These are phyloP conservation scores for Rhododendron williamsianum DNA, from an alignment of 148 eudicot genomes.

Conservation along the genomic window DNA sequence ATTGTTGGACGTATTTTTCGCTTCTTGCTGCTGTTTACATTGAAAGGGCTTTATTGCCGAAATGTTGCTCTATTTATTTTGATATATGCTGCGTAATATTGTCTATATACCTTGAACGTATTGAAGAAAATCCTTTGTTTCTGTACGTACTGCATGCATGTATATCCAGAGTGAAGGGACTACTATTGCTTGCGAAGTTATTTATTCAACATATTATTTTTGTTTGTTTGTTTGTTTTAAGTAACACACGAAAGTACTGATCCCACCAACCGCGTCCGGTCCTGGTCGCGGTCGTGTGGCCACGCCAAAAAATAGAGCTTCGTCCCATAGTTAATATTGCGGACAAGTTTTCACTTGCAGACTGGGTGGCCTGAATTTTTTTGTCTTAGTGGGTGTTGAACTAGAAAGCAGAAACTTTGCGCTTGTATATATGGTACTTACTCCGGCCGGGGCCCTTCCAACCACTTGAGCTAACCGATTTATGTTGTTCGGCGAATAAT, in stretches of 20 bases:
- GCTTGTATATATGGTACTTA: neutral
- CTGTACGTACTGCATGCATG: too few species aligned
- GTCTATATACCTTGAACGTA: neutral
- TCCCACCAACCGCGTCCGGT: neutral
- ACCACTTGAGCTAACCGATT: neutral
- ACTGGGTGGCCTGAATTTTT: neutral
- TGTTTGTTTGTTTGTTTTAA: too few species aligned
- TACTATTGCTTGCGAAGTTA: neutral
- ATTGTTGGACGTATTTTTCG: slow-evolving; percentile 22
- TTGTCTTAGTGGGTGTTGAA: too few species aligned
- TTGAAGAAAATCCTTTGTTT: neutral
- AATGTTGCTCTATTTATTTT: neutral
- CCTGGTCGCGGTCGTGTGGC: neutral
- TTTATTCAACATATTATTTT: neutral
- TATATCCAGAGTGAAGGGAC: neutral
- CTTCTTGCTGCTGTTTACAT: slow-evolving; percentile 13
- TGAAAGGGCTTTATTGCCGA: slow-evolving; percentile 15
- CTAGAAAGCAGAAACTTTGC: neutral
- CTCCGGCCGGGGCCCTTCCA: neutral
- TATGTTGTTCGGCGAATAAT: neutral
- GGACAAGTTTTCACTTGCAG: neutral
- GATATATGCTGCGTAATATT: neutral
- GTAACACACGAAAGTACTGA: neutral
- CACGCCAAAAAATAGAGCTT: neutral
- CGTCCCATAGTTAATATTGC: neutral